Evolutionary conservation across 2,329 filamentous ascomycete species (phyloP).

Genomic region (Rhytidhysteron rufulum): DNA sequence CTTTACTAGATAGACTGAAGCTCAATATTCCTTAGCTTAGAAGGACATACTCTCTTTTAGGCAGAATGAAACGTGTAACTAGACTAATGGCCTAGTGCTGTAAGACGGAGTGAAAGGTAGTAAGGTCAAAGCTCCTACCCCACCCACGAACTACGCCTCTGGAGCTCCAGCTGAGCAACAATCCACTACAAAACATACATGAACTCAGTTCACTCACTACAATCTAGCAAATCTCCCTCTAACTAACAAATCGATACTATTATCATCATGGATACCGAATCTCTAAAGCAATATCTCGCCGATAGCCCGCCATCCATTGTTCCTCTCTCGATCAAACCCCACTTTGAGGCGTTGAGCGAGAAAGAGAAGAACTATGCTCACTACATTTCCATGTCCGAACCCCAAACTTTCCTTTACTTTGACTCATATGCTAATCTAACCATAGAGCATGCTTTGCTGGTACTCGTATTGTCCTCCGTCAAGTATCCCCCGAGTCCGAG

Average conservation of each 20-base stretch:
- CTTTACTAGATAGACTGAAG: too few species aligned
- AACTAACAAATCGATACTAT: not conserved
- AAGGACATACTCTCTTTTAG: too few species aligned
- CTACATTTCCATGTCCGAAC: conserved; percentile 44
- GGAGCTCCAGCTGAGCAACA: too few species aligned
- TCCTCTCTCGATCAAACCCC: conserved; percentile 82
- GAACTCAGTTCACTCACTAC: too few species aligned
- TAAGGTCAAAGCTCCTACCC: too few species aligned
- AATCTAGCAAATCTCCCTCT: too few species aligned
- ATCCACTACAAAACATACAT: too few species aligned
- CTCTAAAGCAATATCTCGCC: conserved; percentile 71
- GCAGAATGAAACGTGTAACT: too few species aligned
- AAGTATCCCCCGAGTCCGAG: conserved; percentile 50
- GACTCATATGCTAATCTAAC: not conserved
- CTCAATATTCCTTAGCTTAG: too few species aligned
- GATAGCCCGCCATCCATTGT: conserved; percentile 89
- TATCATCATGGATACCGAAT: conserved; percentile 39
- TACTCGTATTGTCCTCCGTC: conserved; percentile 50
- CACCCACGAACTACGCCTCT: too few species aligned
- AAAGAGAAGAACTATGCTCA: conserved; percentile 88
- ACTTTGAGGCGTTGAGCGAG: conserved; percentile 75
- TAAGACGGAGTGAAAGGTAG: too few species aligned
- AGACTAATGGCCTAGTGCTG: too few species aligned
- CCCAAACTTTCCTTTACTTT: not conserved
- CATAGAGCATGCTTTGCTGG: conserved; percentile 45